Base-by-base conservation (phyloP, 2,329 filamentous ascomycete species). In the Pseudopithomyces maydicus region DNA sequence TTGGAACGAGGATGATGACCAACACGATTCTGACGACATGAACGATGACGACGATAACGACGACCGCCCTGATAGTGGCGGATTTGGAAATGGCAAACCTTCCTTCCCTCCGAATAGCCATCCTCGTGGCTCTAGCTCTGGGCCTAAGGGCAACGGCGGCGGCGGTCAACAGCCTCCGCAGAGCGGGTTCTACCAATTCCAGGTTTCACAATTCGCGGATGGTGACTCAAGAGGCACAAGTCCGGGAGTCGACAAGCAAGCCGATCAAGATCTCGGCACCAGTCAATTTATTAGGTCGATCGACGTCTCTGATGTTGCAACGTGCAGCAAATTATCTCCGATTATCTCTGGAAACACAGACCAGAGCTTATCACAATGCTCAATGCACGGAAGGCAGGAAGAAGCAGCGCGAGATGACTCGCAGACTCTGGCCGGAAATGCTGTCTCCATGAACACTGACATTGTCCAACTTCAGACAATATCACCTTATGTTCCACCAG, bases 391-490 rank as follows among this genome's bases (percentile, higher is more conserved):
- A 52, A 57, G 63, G 64, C 43, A 62, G 39, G 33, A 51, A 32
- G 26, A 57, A 57, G 52, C 69, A 73, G 52, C 57, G 67, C 52
- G 52, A 59, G 52, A 64, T 41, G 38, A 72, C 69, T 32, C 60
- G 53, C 52, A 52, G 54, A 20, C 61, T 74, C 14, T 74, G 72
- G 70, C 69, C 69, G 35, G 69, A 73, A 55, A 74, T 73, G 71
- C 45, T 66, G 32, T 74, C 71, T 55, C 72, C 69, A 48, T 53
- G 32, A 58, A 4, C 12, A 12, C 26, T 4, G 47, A 48, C n/a
- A n/a, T n/a, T 23, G 17, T 44, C 20, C 35, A 55, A 14, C 36
- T 46, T 20, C 50, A 44, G 19, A 53, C 20, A 12, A 46, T 43
- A 42, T 38, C 48, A 17, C 38, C 42, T 10, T 22, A 23, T 22